Conservation (phyloP, 306 rosid genomes). For the Cicer cuneatum region DNA sequence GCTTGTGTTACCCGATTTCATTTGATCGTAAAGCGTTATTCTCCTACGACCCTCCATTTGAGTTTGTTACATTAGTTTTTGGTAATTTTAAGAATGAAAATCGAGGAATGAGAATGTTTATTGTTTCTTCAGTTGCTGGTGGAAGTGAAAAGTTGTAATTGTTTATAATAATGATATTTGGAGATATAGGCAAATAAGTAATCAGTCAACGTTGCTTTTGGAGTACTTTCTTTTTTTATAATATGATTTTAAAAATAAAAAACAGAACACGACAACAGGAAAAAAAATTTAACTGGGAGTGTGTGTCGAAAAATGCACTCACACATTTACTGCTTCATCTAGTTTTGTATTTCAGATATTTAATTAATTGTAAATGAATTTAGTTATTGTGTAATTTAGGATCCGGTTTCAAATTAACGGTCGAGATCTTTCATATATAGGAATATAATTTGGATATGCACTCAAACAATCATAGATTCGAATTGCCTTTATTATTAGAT, state of each 20-base stretch:
- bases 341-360: too few species aligned
- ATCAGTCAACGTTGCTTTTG: constrained; percentile 50
- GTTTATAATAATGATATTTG: constrained; percentile 9
- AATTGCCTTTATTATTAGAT: too few species aligned
- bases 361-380: too few species aligned
- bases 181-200: not conserved
- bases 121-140: not conserved
- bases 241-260: not conserved
- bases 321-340: too few species aligned
- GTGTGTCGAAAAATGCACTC: not conserved
- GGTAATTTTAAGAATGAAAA: constrained; percentile 14
- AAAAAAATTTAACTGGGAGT: constrained; percentile 15
- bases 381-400: too few species aligned
- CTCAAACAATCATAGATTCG: too few species aligned
- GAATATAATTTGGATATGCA: too few species aligned
- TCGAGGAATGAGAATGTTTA: constrained; percentile 14
- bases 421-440: too few species aligned
- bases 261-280: not conserved
- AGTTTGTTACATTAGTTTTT: constrained; percentile 9
- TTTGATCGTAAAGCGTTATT: constrained; percentile 76
- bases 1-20: constrained; percentile 61
- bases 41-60: constrained; percentile 73
- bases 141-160: not conserved
- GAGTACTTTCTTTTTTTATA: constrained; percentile 38
- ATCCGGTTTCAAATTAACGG: too few species aligned